Conservation (phyloP, 257 asterid species). For the Solanum tarijense region DNA sequence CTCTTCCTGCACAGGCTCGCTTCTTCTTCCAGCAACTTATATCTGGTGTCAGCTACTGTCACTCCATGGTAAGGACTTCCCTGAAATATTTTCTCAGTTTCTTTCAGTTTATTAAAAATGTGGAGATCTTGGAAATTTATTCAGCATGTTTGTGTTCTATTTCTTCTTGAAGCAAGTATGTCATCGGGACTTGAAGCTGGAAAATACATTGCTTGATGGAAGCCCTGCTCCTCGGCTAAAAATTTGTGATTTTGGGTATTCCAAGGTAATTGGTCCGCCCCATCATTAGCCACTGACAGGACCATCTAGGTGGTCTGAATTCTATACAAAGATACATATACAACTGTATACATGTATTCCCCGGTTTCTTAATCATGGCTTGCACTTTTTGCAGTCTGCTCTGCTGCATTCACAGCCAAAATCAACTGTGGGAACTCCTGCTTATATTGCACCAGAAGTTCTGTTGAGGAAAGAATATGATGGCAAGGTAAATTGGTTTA, state of each 20-base stretch:
- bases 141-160: conserved; percentile 6
- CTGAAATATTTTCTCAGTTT: neutral
- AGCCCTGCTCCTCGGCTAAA: conserved; percentile 87
- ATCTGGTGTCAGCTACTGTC: conserved; percentile 95
- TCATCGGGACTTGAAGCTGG: conserved; percentile 85
- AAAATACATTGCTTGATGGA: conserved; percentile 80
- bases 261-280: conserved; percentile 41
- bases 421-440: conserved; percentile 93
- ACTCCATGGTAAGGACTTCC: conserved; percentile 49
- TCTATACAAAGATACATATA: neutral
- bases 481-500: conserved; percentile 53
- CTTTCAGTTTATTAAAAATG: conserved; percentile 2
- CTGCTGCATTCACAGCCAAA: conserved; percentile 87
- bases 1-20: conserved; percentile 49
- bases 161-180: conserved; percentile 63
- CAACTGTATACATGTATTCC: neutral
- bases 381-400: conserved; percentile 48
- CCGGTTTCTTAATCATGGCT: neutral
- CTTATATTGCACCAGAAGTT: conserved; percentile 90
- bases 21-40: conserved; percentile 89
- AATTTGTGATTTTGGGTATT: conserved; percentile 91
- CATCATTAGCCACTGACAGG: neutral
- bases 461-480: conserved; percentile 66
- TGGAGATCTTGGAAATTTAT: neutral
- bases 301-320: neutral